Conservation (phyloP, 2,329 filamentous ascomycete species). For the Ophiostoma montium region DNA sequence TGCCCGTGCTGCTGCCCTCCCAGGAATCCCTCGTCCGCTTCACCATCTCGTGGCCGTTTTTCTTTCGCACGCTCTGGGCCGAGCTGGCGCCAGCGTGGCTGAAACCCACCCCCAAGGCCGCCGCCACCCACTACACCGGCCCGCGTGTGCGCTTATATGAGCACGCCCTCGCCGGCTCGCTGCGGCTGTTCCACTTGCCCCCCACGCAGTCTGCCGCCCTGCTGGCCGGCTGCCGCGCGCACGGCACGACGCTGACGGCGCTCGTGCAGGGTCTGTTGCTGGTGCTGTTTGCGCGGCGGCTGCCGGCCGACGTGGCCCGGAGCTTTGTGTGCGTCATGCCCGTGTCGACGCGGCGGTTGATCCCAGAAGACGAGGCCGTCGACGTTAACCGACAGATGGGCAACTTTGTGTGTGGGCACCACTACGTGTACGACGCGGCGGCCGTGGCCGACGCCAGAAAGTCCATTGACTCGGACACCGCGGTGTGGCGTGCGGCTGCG, state of each 20-base stretch:
- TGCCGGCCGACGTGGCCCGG: conserved; percentile 21
- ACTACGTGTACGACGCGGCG: conserved; percentile 18
- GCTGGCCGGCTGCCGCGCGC: conserved; percentile 25
- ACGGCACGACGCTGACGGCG: conserved; percentile 32
- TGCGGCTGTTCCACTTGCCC: conserved; percentile 25
- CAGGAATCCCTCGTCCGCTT: conserved; percentile 30
- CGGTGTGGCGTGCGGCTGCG: conserved; percentile 29
- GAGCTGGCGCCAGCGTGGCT: conserved; percentile 27
- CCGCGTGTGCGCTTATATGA: conserved; percentile 22
- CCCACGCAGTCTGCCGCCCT: conserved; percentile 18
- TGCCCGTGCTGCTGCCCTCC: conserved; percentile 22
- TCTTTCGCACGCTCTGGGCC: conserved; percentile 27
- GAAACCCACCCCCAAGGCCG: conserved; percentile 9
- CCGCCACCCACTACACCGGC: conserved; percentile 26
- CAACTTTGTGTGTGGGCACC: conserved; percentile 25
- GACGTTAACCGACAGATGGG: conserved; percentile 22
- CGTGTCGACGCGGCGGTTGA: conserved; percentile 29
- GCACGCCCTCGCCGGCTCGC: conserved; percentile 22
- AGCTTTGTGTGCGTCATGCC: conserved; percentile 27
- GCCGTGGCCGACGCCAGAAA: conserved; percentile 17
- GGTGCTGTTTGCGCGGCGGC: conserved; percentile 24
- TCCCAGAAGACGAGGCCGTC: conserved; percentile 12
- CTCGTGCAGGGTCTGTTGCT: conserved; percentile 33
- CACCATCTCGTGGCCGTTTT: conserved; percentile 25
- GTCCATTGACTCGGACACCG: background rate